A percentile compares a stretch with the other conserved stretches of the same genome.
Evolutionary conservation across 331 rosid genomes (phyloP).

Genomic region (Quercus lobata): DNA sequence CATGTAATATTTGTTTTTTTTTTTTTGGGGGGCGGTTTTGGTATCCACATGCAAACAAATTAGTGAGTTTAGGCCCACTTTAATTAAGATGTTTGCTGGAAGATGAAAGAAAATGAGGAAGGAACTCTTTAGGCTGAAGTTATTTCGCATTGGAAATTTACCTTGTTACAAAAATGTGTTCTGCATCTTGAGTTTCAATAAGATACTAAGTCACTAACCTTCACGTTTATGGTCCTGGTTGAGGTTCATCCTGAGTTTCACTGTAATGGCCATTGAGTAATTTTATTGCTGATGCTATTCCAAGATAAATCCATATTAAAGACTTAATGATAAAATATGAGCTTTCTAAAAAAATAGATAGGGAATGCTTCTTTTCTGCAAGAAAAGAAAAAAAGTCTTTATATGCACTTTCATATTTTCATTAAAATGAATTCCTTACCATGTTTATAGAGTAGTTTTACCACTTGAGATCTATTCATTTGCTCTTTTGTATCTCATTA

Average conservation of each 20-base stretch:
- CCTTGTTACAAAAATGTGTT: neutral
- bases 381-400: neutral
- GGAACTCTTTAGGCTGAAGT: neutral
- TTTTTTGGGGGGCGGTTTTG: neutral
- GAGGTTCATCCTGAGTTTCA: neutral
- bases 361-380: neutral
- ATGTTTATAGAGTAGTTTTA: neutral
- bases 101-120: neutral
- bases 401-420: neutral
- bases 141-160: neutral
- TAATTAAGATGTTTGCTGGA: neutral
- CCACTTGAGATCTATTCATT: neutral
- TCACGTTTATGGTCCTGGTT: neutral
- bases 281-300: neutral
- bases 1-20: neutral
- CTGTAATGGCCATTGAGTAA: neutral
- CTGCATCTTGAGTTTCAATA: neutral
- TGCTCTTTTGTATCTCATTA: neutral
- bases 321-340: neutral
- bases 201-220: neutral
- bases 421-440: neutral
- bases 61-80: neutral
- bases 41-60: neutral
- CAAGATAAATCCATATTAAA: neutral
- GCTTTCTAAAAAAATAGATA: neutral